These are phyloP conservation scores for Boletus tomentosulus DNA, from an alignment of 768 basidiomycete genomes.

Conservation along the genomic window DNA sequence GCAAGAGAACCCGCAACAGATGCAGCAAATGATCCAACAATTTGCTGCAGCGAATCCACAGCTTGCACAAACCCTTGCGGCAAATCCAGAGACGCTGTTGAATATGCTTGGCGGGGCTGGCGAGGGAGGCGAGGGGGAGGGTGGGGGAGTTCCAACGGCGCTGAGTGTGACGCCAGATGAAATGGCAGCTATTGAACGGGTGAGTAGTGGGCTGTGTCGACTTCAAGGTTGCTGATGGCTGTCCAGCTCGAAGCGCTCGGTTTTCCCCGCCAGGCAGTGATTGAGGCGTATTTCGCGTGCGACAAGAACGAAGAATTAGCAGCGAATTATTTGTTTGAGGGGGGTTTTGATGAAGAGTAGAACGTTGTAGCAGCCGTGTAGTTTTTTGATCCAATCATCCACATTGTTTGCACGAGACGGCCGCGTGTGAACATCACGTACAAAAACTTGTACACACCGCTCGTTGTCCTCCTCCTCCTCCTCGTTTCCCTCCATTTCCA, in stretches of 20 bases:
- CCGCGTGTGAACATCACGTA: conserved; percentile 32
- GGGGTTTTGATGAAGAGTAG: conserved; percentile 35
- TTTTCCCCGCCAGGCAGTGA: conserved; percentile 73
- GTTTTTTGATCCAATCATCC: not conserved
- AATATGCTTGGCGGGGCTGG: conserved; percentile 55
- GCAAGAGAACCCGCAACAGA: conserved; percentile 67
- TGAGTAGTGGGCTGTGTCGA: conserved; percentile 39
- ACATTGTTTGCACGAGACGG: conserved; percentile 25
- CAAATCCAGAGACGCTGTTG: conserved; percentile 68
- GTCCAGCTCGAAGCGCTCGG: conserved; percentile 79
- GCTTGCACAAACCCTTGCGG: conserved; percentile 61
- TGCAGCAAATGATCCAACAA: conserved; percentile 83
- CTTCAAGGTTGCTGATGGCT: not conserved
- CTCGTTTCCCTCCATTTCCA: conserved; percentile 26
- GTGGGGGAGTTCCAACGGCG: conserved; percentile 18
- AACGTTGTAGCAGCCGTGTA: not conserved
- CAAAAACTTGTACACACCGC: conserved; percentile 20
- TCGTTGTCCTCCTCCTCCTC: not conserved
- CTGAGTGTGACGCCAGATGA: conserved; percentile 85
- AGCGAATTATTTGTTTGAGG: conserved; percentile 89
- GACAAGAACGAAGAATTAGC: conserved; percentile 97
- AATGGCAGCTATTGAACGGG: conserved; percentile 81
- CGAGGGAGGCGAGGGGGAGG: conserved; percentile 38
- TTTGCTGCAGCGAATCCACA: conserved; percentile 70
- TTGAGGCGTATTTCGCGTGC: conserved; percentile 91